Evolutionary conservation across 495 filamentous ascomycete genomes (phyloP).

Genomic region (Bacidia rubella): DNA sequence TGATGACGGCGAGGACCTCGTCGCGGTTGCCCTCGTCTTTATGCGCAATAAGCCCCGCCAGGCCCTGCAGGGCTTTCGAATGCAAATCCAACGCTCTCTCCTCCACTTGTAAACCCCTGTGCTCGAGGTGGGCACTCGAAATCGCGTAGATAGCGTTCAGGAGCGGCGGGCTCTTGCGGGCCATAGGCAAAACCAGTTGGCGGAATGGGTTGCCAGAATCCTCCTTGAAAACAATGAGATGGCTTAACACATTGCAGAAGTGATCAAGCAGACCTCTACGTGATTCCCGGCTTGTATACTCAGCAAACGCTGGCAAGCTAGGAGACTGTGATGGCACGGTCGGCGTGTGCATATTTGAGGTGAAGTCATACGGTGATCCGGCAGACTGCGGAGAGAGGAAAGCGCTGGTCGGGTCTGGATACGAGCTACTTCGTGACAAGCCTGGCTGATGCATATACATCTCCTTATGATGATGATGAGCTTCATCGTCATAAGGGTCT

Average conservation of each 20-base stretch:
- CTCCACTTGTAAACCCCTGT: slow-evolving; percentile 38
- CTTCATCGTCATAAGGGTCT: slow-evolving; percentile 19
- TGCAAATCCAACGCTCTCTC: slow-evolving; percentile 48
- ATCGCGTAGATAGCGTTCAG: slow-evolving; percentile 47
- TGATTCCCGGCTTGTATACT: slow-evolving; percentile 41
- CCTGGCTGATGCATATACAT: slow-evolving; percentile 17
- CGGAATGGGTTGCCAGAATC: slow-evolving; percentile 50
- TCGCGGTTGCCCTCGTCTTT: slow-evolving; percentile 35
- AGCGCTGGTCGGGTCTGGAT: slow-evolving; percentile 20
- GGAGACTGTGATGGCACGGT: slow-evolving; percentile 13
- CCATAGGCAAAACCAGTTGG: slow-evolving; percentile 45
- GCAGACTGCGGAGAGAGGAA: slow-evolving; percentile 19
- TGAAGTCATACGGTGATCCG: slow-evolving; percentile 31
- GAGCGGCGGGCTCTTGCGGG: slow-evolving; percentile 36
- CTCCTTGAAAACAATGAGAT: slow-evolving; percentile 49
- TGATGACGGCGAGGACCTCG: slow-evolving; percentile 47
- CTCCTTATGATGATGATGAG: slow-evolving; percentile 14
- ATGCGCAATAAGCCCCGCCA: slow-evolving; percentile 42
- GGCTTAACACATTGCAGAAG: slow-evolving; percentile 49
- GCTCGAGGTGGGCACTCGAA: slow-evolving; percentile 45
- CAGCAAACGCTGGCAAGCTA: slow-evolving; percentile 34
- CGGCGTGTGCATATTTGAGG: slow-evolving; percentile 5
- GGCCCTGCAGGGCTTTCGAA: slow-evolving; percentile 41
- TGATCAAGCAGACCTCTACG: slow-evolving; percentile 44
- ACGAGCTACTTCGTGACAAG: slow-evolving; percentile 19